Evolutionary conservation across 306 rosid species (phyloP), one percentile per base, ranked within the genome.

Genomic region (Delonix regia): DNA sequence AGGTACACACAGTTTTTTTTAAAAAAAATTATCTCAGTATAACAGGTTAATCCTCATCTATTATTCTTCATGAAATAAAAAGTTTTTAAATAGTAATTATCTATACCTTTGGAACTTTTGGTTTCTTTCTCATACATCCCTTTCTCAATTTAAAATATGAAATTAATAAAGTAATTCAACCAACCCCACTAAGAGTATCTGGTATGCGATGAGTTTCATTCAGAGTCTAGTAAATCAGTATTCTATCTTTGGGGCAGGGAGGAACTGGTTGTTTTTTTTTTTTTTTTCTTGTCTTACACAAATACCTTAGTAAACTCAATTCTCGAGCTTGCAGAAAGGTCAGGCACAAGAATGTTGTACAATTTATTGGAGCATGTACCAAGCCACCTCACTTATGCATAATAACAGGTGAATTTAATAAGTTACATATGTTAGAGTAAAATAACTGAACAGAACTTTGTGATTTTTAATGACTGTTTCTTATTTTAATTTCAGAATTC

Each of bases 321-420:
- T 62, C 70, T 66, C 75, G 75, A 84, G 74, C 81, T 84, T 86
- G 78, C 90, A 96, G 99, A 91, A 96, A 93, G 87, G 99, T 96
- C 83, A 93, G 97, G 64, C 99, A 96, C 86, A 96, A 93, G 89
- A 96, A 96, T 84, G 98, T 96, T 84, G 99, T 96, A 42, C 99
- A 96, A 78, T 96, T 96, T 87, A 96, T 96, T n/a, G 99, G 98
- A 83, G 99, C 98, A 71, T 96, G 99, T 68, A 96, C 99, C 55
- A 91, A 88, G 84, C 90, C 89, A 64, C 97, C 98, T 62, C 83
- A 88, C 80, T 79, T 96, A 82, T 93, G 98, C 86, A 96, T 96
- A 69, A 88, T 96, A 67, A 96, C 98, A 88, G 99, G 99, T 96
- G 79, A 86, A 60, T 73, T 44, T 68, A 28, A 62, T 76, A 70